Conservation (phyloP, 768 basidiomycete genomes). For the Strobilomyces confusus region DNA sequence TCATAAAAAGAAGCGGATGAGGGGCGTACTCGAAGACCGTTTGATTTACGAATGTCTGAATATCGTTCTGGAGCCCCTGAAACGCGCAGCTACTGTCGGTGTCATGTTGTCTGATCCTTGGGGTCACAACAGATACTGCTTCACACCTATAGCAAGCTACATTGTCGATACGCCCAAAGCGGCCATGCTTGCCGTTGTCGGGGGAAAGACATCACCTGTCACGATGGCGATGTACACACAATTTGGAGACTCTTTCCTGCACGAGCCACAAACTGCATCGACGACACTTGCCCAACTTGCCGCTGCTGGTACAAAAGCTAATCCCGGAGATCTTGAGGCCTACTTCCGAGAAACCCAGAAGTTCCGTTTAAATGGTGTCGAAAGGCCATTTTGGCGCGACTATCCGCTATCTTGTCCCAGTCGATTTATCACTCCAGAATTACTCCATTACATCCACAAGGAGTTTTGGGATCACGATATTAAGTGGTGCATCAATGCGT, state of each 20-base stretch:
- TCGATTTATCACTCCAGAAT: neutral
- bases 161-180: neutral
- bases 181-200: neutral
- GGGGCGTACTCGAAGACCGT: neutral
- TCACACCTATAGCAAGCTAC: neutral
- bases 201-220: neutral
- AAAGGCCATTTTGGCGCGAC: neutral
- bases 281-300: neutral
- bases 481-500: too few species aligned
- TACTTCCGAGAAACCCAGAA: neutral
- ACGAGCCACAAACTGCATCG: neutral
- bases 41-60: neutral
- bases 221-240: neutral
- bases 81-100: neutral
- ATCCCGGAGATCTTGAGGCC: neutral
- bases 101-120: neutral
- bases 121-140: neutral
- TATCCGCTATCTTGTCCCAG: neutral
- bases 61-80: neutral
- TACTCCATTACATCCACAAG: neutral
- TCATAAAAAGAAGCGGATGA: neutral
- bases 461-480: neutral
- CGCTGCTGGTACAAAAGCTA: neutral
- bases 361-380: neutral
- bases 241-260: neutral